These are phyloP conservation scores for Hypomontagnella monticulosa DNA, from an alignment of 495 filamentous ascomycete species.

Conservation along the genomic window DNA sequence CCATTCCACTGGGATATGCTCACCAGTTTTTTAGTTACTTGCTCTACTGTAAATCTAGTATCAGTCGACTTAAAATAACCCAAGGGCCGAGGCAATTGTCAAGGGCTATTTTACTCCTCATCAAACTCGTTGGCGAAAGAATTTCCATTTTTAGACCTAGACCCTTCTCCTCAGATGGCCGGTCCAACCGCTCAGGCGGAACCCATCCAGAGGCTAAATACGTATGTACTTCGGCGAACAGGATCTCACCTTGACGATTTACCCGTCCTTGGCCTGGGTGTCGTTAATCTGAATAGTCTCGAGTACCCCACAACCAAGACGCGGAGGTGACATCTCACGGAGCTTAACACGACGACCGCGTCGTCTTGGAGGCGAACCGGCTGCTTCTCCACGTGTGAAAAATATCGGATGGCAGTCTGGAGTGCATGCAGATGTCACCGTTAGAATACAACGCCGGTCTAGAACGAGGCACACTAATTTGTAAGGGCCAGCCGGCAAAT, in stretches of 20 bases:
- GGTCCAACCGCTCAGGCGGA: slow-evolving; percentile 23
- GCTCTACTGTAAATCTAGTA: neutral
- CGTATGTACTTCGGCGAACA: slow-evolving; percentile 34
- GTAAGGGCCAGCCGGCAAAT: slow-evolving; percentile 31
- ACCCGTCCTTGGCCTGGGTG: slow-evolving; percentile 41
- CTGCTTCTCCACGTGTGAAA: slow-evolving; percentile 30
- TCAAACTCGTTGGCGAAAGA: neutral
- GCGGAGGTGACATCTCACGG: slow-evolving; percentile 39
- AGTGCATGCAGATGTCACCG: slow-evolving; percentile 22
- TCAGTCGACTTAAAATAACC: neutral
- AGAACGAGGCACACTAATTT: slow-evolving; percentile 33
- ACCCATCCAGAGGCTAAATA: slow-evolving; percentile 38
- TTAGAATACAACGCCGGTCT: slow-evolving; percentile 26
- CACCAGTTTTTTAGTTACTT: too few relatives aligned
- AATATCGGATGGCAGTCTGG: slow-evolving; percentile 10
- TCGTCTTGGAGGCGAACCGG: slow-evolving; percentile 14
- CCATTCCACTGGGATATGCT: too few relatives aligned
- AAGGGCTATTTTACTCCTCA: neutral
- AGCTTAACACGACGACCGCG: slow-evolving; percentile 35
- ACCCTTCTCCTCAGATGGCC: slow-evolving; percentile 8
- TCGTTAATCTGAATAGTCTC: slow-evolving; percentile 36
- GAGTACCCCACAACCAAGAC: slow-evolving; percentile 36
- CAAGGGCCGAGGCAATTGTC: neutral
- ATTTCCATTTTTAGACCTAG: slow-evolving; percentile 20
- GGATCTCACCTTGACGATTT: slow-evolving; percentile 40